phyloP scores from a whole-genome alignment of 2,329 filamentous ascomycete genomes.

The Lasiodiplodia theobromae region DNA sequence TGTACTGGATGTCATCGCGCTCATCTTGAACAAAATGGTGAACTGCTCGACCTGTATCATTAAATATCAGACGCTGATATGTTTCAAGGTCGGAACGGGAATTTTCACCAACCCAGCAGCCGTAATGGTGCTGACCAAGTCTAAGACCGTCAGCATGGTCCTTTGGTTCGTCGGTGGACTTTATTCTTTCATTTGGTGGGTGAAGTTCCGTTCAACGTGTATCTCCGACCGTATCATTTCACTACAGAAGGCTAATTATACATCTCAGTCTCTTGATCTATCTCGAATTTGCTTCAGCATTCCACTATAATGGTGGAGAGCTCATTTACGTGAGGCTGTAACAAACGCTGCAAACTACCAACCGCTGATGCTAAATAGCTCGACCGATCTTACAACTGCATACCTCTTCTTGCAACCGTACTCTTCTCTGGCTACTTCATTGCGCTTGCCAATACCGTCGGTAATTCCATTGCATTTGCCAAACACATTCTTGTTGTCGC shows the following conservation, averaged over 20 bases:
- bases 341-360: conserved; percentile 7
- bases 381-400: background rate
- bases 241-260: background rate
- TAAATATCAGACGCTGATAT: background rate
- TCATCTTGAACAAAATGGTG: conserved; percentile 33
- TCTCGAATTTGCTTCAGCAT: conserved; percentile 59
- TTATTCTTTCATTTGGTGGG: conserved; percentile 55
- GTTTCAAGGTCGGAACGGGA: conserved; percentile 52
- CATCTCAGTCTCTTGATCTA: conserved; percentile 47
- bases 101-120: conserved; percentile 59
- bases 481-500: conserved; percentile 41
- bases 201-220: too few species aligned
- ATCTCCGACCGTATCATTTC: too few species aligned
- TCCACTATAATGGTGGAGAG: conserved; percentile 54
- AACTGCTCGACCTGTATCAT: background rate
- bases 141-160: conserved; percentile 49
- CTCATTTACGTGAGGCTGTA: conserved; percentile 51
- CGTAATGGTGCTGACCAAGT: conserved; percentile 52
- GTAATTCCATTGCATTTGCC: conserved; percentile 45
- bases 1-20: conserved; percentile 29
- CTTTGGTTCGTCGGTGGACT: conserved; percentile 59
- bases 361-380: background rate
- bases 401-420: conserved; percentile 47
- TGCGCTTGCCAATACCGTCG: conserved; percentile 47
- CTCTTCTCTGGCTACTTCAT: conserved; percentile 50